Percentiles rank a stretch among this genome's conserved stretches.
phyloP scores from a whole-genome alignment of 2,329 filamentous ascomycete species.

The Lomentospora prolificans region DNA sequence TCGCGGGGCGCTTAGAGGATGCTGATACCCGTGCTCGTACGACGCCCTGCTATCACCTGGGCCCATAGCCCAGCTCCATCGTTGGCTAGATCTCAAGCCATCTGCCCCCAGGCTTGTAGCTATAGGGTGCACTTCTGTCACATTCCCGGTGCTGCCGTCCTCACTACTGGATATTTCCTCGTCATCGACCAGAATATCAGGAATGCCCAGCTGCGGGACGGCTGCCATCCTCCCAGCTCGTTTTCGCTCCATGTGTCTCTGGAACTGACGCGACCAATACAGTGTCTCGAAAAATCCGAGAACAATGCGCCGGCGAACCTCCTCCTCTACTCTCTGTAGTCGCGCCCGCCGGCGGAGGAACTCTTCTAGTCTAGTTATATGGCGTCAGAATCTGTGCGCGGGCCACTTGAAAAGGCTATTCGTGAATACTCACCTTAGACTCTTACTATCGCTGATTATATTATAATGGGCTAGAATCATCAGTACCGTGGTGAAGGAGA shows the following conservation, averaged over 20 bases:
- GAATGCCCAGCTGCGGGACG: constrained; percentile 71
- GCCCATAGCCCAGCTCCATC: constrained; percentile 28
- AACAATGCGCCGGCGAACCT: constrained; percentile 81
- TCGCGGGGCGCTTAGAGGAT: constrained; percentile 46
- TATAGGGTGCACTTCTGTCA: constrained; percentile 15
- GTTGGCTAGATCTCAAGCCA: constrained; percentile 22
- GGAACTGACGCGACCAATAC: constrained; percentile 78
- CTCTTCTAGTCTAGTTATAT: constrained; percentile 63
- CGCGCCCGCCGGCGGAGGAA: constrained; percentile 84
- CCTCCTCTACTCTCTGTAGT: constrained; percentile 88
- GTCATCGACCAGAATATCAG: constrained; percentile 84
- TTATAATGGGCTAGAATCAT: constrained; percentile 98
- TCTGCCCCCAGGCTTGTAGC: constrained; percentile 20
- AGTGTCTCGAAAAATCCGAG: constrained; percentile 92
- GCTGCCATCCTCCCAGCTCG: constrained; percentile 65
- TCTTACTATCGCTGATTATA: constrained; percentile 96
- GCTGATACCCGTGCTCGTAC: constrained; percentile 28
- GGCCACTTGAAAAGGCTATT: no score
- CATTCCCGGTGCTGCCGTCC: not conserved
- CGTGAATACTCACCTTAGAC: constrained; percentile 68
- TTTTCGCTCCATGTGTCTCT: constrained; percentile 62
- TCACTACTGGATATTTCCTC: constrained; percentile 37
- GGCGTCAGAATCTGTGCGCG: no score
- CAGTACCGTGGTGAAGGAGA: constrained; percentile 82
- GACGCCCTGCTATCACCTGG: constrained; percentile 18